A percentile compares a stretch with the other conserved stretches of the same genome.
Conservation (phyloP, 495 filamentous ascomycete genomes). For the Podospora anserina region DNA sequence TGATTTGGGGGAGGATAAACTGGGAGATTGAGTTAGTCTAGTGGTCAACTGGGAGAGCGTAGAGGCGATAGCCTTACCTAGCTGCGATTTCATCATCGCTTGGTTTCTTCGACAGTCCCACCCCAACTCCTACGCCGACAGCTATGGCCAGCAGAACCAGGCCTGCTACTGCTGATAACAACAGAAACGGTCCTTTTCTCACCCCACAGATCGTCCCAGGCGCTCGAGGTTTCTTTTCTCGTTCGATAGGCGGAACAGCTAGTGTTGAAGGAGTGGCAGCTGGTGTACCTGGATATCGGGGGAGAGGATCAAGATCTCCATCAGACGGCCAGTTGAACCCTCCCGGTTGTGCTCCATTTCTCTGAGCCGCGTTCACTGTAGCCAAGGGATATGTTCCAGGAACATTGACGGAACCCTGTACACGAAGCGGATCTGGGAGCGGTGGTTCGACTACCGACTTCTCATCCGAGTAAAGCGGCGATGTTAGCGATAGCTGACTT, state of each 20-base stretch:
- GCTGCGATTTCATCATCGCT: not conserved
- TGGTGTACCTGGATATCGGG: conserved; percentile 18
- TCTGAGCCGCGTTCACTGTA: not conserved
- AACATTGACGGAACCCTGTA: not conserved
- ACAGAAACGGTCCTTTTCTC: conserved; percentile 14
- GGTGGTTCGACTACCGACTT: conserved; percentile 12
- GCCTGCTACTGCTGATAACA: conserved; percentile 15
- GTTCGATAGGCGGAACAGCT: conserved; percentile 14
- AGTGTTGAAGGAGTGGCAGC: conserved; percentile 6
- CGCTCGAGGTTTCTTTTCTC: not conserved
- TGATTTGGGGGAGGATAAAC: not conserved
- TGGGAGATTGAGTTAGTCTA: not conserved
- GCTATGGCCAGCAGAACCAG: conserved; percentile 22
- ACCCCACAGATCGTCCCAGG: conserved; percentile 18
- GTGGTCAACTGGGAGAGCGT: not conserved
- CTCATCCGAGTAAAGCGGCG: conserved; percentile 1
- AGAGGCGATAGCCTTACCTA: not conserved
- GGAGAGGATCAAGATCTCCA: conserved; percentile 6
- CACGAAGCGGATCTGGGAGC: not conserved
- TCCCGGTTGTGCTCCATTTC: not conserved
- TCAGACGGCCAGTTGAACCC: conserved; percentile 4
- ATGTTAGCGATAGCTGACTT: conserved; percentile 4
- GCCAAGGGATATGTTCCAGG: not conserved
- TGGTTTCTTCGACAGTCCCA: conserved; percentile 16
- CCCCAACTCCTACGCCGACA: conserved; percentile 25